A percentile compares a stretch with the other conserved stretches of the same genome.
These are phyloP conservation scores for Aspergillus melleus DNA, from an alignment of 2,329 filamentous ascomycete genomes.

Conservation along the genomic window DNA sequence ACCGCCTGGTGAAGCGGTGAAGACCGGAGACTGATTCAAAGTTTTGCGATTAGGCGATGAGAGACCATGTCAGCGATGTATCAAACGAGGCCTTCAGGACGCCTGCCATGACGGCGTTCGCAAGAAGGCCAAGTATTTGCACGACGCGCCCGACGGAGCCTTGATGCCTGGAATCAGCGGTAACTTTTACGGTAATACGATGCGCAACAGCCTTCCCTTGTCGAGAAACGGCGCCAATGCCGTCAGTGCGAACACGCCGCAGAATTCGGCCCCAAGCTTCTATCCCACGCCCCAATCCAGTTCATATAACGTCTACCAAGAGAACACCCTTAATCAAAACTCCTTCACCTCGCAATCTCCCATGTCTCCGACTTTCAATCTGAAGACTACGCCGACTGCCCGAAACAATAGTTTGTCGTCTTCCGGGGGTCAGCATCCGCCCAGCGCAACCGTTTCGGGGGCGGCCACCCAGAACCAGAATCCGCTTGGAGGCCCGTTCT, in stretches of 20 bases:
- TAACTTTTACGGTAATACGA: conserved; percentile 55
- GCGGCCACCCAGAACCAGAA: conserved; percentile 42
- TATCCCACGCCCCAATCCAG: conserved; percentile 37
- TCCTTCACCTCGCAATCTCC: conserved; percentile 68
- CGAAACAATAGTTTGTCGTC: conserved; percentile 37
- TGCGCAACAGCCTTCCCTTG: conserved; percentile 34
- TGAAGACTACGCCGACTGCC: conserved; percentile 45
- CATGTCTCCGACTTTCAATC: conserved; percentile 69
- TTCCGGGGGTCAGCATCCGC: conserved; percentile 50
- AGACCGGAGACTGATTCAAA: conserved; percentile 25
- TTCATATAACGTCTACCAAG: conserved; percentile 51
- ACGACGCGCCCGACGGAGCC: conserved; percentile 89
- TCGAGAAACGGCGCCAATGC: conserved; percentile 33
- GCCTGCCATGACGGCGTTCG: conserved; percentile 93
- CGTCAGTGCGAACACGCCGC: conserved; percentile 25
- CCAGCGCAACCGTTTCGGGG: conserved; percentile 50
- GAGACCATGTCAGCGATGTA: conserved; percentile 87
- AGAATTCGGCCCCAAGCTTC: conserved; percentile 30
- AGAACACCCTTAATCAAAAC: conserved; percentile 44
- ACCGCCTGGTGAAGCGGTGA: not conserved
- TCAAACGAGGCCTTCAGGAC: conserved; percentile 88
- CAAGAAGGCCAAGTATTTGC: conserved; percentile 98
- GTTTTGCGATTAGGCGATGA: conserved; percentile 71
- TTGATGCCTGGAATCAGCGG: conserved; percentile 81
- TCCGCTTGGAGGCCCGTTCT: conserved; percentile 61